phyloP scores from a whole-genome alignment of 768 basidiomycete species.

The Fistulinella prunicolor region DNA sequence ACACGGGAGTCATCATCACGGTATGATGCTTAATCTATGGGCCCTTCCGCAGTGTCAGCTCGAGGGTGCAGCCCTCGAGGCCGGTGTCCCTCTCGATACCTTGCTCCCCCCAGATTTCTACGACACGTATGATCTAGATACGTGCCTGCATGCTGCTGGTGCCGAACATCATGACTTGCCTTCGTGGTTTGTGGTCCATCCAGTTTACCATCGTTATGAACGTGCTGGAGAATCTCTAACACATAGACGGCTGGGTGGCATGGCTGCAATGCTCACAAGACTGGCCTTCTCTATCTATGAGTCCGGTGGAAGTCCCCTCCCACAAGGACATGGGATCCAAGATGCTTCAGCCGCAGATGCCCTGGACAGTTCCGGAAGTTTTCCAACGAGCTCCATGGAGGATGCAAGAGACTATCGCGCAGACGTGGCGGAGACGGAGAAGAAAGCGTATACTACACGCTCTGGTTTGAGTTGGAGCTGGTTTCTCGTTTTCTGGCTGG shows the following conservation, averaged over 20 bases:
- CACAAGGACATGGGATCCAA: background rate
- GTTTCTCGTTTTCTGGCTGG: constrained; percentile 80
- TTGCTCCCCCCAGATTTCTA: constrained; percentile 44
- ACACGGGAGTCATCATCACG: constrained; percentile 30
- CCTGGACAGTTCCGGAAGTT: constrained; percentile 8
- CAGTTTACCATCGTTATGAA: constrained; percentile 18
- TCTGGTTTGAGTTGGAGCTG: constrained; percentile 53
- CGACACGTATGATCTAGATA: constrained; percentile 11
- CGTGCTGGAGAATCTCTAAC: constrained; percentile 39
- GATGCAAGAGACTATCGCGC: constrained; percentile 17
- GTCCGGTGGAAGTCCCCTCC: constrained; percentile 14
- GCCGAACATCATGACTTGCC: background rate
- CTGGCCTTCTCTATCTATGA: constrained; percentile 44
- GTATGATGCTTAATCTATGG: constrained; percentile 62
- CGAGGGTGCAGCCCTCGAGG: constrained; percentile 63
- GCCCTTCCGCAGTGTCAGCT: constrained; percentile 54
- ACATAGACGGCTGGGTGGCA: constrained; percentile 54
- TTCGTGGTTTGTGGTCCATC: constrained; percentile 20
- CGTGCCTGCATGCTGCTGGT: background rate
- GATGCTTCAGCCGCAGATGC: background rate
- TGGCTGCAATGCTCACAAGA: constrained; percentile 53
- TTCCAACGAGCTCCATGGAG: constrained; percentile 5
- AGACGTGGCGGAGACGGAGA: constrained; percentile 39
- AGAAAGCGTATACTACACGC: constrained; percentile 55
- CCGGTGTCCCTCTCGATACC: constrained; percentile 55